A percentile compares a stretch with the other conserved stretches of the same genome.
These are phyloP conservation scores for Populus davidiana DNA, from an alignment of 345 rosid species.

Conservation along the genomic window DNA sequence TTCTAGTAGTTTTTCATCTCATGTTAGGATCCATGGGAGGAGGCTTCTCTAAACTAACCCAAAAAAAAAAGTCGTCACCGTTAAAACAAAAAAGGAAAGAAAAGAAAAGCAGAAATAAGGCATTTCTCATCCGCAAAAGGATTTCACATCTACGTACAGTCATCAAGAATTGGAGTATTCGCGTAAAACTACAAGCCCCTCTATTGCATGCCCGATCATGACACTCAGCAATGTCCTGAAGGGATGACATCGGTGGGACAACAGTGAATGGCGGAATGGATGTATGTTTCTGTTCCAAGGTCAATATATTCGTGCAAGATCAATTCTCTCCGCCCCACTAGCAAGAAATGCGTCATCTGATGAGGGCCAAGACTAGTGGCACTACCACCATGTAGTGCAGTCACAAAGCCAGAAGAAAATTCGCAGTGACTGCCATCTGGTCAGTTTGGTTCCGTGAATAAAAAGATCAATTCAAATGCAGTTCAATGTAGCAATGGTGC, in stretches of 20 bases:
- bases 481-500: neutral
- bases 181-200: neutral
- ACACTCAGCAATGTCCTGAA: neutral
- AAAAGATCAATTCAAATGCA: neutral
- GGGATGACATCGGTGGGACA: neutral
- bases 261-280: neutral
- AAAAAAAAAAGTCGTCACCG: neutral
- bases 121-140: neutral
- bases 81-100: neutral
- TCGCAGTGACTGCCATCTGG: neutral
- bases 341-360: neutral
- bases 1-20: too few species aligned
- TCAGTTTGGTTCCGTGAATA: neutral
- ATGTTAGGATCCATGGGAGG: too few species aligned
- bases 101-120: neutral
- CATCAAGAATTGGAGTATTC: neutral
- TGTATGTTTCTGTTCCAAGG: neutral
- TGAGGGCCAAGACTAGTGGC: neutral
- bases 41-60: neutral
- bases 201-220: neutral
- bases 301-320: neutral
- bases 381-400: neutral
- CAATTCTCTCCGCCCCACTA: neutral
- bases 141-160: neutral
- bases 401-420: neutral